These are phyloP conservation scores for Laburnicola sp. DNA, from an alignment of 2,329 filamentous ascomycete genomes.

Conservation along the genomic window DNA sequence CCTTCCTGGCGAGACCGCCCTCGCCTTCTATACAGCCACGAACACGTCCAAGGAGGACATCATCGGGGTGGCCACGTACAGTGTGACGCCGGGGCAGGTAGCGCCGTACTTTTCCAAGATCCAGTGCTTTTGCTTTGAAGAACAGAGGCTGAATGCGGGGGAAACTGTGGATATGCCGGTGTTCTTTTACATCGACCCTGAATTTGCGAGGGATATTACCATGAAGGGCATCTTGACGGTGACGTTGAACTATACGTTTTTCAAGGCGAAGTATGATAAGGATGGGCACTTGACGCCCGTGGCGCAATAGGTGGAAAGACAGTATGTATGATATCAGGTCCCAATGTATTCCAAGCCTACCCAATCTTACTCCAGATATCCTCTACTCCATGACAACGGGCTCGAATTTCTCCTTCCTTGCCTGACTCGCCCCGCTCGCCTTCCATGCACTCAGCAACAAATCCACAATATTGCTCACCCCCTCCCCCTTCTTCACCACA, in stretches of 20 bases:
- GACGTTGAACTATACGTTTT: slow-evolving; percentile 96
- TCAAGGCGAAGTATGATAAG: slow-evolving; percentile 87
- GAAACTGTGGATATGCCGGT: slow-evolving; percentile 99
- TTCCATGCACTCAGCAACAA: slow-evolving; percentile 92
- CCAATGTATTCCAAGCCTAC: neutral
- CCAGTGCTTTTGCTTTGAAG: slow-evolving; percentile 99
- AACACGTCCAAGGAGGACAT: slow-evolving; percentile 91
- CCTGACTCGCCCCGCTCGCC: slow-evolving; percentile 71
- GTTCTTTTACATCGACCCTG: slow-evolving; percentile 98
- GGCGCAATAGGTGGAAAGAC: slow-evolving; percentile 14
- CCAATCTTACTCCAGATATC: neutral
- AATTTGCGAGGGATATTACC: slow-evolving; percentile 85
- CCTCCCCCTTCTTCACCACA: slow-evolving; percentile 91
- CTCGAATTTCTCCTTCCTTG: slow-evolving; percentile 38
- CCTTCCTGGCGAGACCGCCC: slow-evolving; percentile 90
- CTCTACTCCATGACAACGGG: slow-evolving; percentile 39
- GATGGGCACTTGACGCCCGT: slow-evolving; percentile 68
- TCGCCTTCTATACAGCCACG: slow-evolving; percentile 97
- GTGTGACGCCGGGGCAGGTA: slow-evolving; percentile 92
- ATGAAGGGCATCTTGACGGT: slow-evolving; percentile 96
- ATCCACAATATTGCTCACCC: slow-evolving; percentile 82
- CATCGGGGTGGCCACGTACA: slow-evolving; percentile 97
- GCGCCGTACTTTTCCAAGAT: slow-evolving; percentile 99
- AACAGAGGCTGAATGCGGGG: slow-evolving; percentile 86
- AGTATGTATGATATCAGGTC: slow-evolving; percentile 1